phyloP scores from a whole-genome alignment of 164 flowering plant species.

The Vitis amurensis region DNA sequence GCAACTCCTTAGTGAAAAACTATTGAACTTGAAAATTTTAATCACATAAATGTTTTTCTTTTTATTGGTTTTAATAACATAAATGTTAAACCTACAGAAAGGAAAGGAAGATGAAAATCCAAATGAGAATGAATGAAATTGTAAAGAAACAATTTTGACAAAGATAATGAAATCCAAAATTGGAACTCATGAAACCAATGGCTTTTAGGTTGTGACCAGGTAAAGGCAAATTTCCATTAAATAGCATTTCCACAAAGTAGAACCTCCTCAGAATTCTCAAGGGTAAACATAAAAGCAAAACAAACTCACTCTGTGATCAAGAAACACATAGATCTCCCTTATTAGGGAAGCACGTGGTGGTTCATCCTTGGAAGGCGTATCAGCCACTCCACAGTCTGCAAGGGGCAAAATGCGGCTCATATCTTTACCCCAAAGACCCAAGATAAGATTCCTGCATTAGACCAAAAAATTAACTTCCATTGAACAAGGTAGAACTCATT shows the following conservation, averaged over 20 bases:
- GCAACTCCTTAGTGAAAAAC: neutral
- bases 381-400: conserved; percentile 74
- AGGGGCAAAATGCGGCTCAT: conserved; percentile 74
- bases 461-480: conserved; percentile 4
- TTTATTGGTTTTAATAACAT: neutral
- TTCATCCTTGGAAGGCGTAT: conserved; percentile 50
- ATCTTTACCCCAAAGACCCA: conserved; percentile 90
- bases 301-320: conserved; percentile 83
- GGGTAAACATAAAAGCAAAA: neutral
- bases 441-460: conserved; percentile 74
- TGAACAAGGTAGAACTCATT: neutral
- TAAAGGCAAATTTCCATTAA: too few relatives aligned
- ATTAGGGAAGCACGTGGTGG: conserved; percentile 57
- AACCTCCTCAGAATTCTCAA: too few relatives aligned
- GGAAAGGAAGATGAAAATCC: neutral
- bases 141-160: too few relatives aligned
- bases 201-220: too few relatives aligned
- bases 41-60: too few relatives aligned
- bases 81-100: neutral
- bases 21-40: neutral
- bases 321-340: conserved; percentile 78
- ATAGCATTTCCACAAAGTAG: too few relatives aligned
- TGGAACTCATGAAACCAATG: too few relatives aligned
- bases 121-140: too few relatives aligned
- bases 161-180: too few relatives aligned